phyloP scores from a whole-genome alignment of 2,329 filamentous ascomycete genomes.

The Xylariaceae sp. region DNA sequence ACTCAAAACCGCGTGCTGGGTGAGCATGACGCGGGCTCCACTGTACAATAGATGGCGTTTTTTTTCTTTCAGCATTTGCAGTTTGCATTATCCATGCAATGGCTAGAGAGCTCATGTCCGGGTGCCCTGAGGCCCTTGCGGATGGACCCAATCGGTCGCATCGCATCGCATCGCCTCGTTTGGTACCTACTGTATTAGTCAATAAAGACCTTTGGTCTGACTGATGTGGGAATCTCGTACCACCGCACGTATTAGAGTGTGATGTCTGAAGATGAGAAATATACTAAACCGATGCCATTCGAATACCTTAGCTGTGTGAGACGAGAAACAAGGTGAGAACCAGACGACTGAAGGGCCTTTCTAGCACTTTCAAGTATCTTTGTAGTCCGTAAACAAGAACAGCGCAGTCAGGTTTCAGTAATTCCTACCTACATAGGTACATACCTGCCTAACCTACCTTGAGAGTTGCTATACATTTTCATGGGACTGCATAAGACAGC shows the following conservation, averaged over 20 bases:
- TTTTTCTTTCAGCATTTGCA: conserved; percentile 10
- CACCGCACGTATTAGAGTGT: neutral
- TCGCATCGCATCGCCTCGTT: conserved; percentile 7
- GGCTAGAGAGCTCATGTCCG: conserved; percentile 1
- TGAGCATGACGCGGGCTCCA: conserved; percentile 20
- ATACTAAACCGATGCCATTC: neutral
- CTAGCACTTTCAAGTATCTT: too few relatives aligned
- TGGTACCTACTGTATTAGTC: conserved; percentile 10
- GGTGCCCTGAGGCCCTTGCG: conserved; percentile 5
- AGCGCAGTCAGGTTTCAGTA: too few relatives aligned
- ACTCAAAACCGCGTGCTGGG: conserved; percentile 17
- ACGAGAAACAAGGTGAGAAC: neutral
- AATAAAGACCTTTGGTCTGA: conserved; percentile 13
- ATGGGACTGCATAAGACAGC: too few relatives aligned
- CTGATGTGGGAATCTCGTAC: neutral
- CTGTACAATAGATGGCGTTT: conserved; percentile 21
- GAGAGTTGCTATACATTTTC: too few relatives aligned
- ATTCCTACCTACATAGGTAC: too few relatives aligned
- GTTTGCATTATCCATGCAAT: neutral
- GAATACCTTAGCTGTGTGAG: neutral
- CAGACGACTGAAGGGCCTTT: too few relatives aligned
- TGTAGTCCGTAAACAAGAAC: too few relatives aligned
- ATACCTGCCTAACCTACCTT: too few relatives aligned
- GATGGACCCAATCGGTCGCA: neutral
- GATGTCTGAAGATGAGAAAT: neutral